Base-by-base conservation (phyloP, 352 stramenopile genomes). In the Globisporangium viniferum region DNA sequence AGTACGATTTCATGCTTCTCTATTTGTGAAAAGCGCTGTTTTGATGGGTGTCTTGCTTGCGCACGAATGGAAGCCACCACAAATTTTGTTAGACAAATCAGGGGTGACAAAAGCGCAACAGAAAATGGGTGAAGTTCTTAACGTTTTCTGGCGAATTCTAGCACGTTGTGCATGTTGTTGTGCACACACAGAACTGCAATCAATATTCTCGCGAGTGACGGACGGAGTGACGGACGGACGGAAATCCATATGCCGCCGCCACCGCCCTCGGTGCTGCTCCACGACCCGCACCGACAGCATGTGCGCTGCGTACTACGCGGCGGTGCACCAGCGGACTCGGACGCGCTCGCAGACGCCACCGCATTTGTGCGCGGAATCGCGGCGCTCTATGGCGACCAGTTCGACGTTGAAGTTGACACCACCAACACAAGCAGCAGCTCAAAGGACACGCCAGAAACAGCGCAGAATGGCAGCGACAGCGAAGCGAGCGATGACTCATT, bases 291-390 rank as follows among this genome's bases (percentile, higher is more conserved):
- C 18, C 14, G 54, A 7, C 54, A 39, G 55, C 33, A 24, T n/a
- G 56, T 62, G 56, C 56, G 31, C 33, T 62, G 56, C 33, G 31
- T 62, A 35, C 56, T 62, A 5, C 56, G 27, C 1, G 15, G 22
- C 35, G 15, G 22, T n/a, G 8, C 15, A 9, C 8, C 29, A 10
- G 14, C 27, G 9, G 9, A 4, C 10, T 33, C 20, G 1, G 33
- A 39, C 20, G n/a, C 33, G 22, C 20, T 49, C 33, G 1, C n/a
- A 49, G 33, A 22, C 20, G 63, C 76, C 49, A 48, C 72, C n/a
- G 24, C 66, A 3, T 82, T 91, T 29, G 51, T 89, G 29, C 81
- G 81, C 35, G 83, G 81, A 18, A 82, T 91, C 58, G 78, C 74
- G 41, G 78, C 71, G 56, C 70, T 91, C 3, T 88, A 89, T 46